These are phyloP conservation scores for Cordyceps fumosorosea DNA, from an alignment of 2,329 filamentous ascomycete genomes.

Conservation along the genomic window DNA sequence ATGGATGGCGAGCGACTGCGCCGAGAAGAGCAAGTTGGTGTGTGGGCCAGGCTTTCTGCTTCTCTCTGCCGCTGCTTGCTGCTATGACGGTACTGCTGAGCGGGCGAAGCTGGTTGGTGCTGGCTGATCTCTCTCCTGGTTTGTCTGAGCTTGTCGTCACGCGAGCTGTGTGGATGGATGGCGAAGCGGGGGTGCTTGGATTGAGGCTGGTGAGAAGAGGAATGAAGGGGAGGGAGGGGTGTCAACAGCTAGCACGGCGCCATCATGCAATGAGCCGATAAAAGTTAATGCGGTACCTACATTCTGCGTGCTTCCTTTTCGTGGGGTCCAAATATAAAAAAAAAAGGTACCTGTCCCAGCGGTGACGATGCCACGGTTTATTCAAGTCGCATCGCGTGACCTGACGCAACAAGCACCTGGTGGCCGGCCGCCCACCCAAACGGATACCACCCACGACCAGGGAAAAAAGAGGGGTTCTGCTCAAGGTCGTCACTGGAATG, in stretches of 20 bases:
- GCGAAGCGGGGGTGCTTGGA: neutral
- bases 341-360: neutral
- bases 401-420: conserved; percentile 16
- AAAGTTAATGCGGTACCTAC: neutral
- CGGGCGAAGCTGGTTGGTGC: neutral
- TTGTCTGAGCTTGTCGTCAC: conserved; percentile 12
- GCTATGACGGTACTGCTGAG: too few species aligned
- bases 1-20: neutral
- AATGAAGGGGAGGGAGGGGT: neutral
- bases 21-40: neutral
- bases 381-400: conserved; percentile 19
- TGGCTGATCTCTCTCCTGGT: neutral
- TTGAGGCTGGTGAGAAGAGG: neutral
- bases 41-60: neutral
- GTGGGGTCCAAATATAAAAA: neutral
- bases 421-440: neutral
- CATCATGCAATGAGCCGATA: neutral
- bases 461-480: neutral
- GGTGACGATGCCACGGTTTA: neutral
- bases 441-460: neutral
- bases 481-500: neutral
- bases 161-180: conserved; percentile 6
- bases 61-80: neutral
- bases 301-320: neutral
- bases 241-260: neutral